Base-by-base conservation (phyloP, 2,329 filamentous ascomycete genomes). In the Colletotrichum sp. region DNA sequence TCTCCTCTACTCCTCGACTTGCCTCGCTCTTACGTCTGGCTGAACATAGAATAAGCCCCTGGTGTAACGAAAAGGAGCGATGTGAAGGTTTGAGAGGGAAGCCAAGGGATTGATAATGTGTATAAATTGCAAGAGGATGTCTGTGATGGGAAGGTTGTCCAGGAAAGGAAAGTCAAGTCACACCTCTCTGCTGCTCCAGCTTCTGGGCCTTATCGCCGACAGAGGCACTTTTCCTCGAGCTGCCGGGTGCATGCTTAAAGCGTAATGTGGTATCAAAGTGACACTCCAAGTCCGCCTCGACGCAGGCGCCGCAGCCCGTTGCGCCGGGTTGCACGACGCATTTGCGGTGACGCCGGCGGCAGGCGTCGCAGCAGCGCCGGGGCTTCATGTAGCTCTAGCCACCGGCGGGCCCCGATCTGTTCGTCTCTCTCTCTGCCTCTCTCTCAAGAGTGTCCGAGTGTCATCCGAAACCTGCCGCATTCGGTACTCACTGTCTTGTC, bases 331-430 rank as follows among this genome's bases (percentile, higher is more conserved):
- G 75, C 4, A 73, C 70, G 52, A 77, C 66, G 39, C 75, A 74
- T 28, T 63, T 74, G 32, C 75, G 75, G 44, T 75, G 75, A 52
- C 71, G 75, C 66, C 70, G 71, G 3, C 75, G 75, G 55, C 75
- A 77, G 71, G 71, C 71, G 30, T 68, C 39, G 44, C 71, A 75
- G 67, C 75, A 70, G 62, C 71, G 60, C 39, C 62, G 63, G 44
- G 71, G 75, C 68, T 75, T 75, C 72, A 75, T 75, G 12, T 69
- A 72, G 52, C 34, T 55, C 69, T 28, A 39, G 39, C 39, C 59
- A 30, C 24, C 34, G 44, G n/a, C 59, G n/a, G 39, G 39, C 7
- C 57, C 57, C n/a, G 32, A 16, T 57, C 32, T 34, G 30, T 62
- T 28, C 7, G 24, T 24, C 13, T 60, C 30, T 52, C 30, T 30